Conservation (phyloP, 2,329 filamentous ascomycete species). For the Fusarium compactum region DNA sequence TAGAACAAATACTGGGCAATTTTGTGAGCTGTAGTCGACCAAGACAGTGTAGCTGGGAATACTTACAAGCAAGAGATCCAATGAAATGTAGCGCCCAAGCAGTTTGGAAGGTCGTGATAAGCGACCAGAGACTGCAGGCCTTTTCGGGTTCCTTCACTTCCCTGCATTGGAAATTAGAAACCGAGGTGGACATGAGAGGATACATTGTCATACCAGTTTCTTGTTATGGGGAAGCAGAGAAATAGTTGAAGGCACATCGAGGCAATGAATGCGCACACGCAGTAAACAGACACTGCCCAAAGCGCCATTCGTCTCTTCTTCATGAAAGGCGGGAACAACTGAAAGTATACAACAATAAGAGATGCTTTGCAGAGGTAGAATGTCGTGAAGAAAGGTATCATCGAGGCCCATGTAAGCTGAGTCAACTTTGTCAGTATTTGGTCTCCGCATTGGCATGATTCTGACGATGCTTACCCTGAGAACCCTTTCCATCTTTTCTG, state of each 20-base stretch:
- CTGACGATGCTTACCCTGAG: background rate
- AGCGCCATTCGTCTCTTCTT: constrained; percentile 16
- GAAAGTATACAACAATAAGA: constrained; percentile 34
- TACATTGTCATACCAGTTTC: constrained; percentile 27
- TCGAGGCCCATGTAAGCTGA: constrained; percentile 22
- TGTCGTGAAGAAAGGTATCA: constrained; percentile 32
- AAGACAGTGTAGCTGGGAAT: fast-evolving
- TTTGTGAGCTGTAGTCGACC: fast-evolving
- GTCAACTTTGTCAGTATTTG: background rate
- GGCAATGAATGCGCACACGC: background rate
- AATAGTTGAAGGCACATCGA: constrained; percentile 27
- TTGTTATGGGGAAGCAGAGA: constrained; percentile 26
- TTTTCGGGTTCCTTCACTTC: constrained; percentile 1
- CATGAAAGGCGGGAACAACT: constrained; percentile 40
- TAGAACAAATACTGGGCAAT: constrained; percentile 5
- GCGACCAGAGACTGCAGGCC: background rate
- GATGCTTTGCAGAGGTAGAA: constrained; percentile 41
- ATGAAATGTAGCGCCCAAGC: constrained; percentile 31
- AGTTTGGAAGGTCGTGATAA: constrained; percentile 23
- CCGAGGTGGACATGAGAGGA: fast-evolving
- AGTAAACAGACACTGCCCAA: constrained; percentile 16
- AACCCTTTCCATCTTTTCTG: constrained; percentile 4
- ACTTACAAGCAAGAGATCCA: constrained; percentile 25
- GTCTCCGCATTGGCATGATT: background rate
- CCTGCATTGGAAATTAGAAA: background rate